Evolutionary conservation across 257 asterid species (phyloP).

Genomic region (Scutellaria barbata): DNA sequence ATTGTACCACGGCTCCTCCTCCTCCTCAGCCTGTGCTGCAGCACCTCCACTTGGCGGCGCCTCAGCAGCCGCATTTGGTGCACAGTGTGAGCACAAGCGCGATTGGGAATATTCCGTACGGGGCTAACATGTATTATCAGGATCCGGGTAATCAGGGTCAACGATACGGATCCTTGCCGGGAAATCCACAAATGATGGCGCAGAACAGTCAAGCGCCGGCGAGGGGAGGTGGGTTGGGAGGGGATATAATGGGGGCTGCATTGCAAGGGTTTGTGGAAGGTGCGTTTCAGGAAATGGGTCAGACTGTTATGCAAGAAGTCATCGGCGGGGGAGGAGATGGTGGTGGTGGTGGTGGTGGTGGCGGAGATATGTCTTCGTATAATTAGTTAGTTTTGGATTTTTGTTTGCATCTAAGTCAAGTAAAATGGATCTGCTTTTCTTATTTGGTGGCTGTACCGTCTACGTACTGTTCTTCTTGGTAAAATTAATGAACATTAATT

Average conservation of each 20-base stretch:
- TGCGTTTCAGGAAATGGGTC: slow-evolving; percentile 51
- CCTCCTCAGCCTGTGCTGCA: slow-evolving; percentile 22
- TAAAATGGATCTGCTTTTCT: background rate
- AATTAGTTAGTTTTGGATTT: background rate
- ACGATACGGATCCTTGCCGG: slow-evolving; percentile 1
- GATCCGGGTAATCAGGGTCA: slow-evolving; percentile 20
- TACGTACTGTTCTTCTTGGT: background rate
- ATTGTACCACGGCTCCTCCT: slow-evolving; percentile 33
- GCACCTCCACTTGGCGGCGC: slow-evolving; percentile 30
- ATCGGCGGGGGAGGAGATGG: slow-evolving; percentile 28
- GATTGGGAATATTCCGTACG: background rate
- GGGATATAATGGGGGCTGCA: slow-evolving; percentile 42
- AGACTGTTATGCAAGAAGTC: slow-evolving; percentile 42
- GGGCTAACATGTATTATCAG: slow-evolving; percentile 3
- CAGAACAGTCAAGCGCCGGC: slow-evolving; percentile 26
- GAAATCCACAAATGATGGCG: slow-evolving; percentile 25
- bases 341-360: slow-evolving; percentile 28
- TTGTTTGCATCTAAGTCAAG: background rate
- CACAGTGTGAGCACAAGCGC: slow-evolving; percentile 39
- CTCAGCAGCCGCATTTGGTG: slow-evolving; percentile 31
- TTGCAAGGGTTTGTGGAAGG: slow-evolving; percentile 52
- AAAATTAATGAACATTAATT: background rate
- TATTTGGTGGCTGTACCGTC: background rate
- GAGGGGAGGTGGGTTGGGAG: slow-evolving; percentile 15
- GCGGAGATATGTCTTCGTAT: slow-evolving; percentile 7